A percentile compares a stretch with the other conserved stretches of the same genome.
Evolutionary conservation across 164 flowering plant species (phyloP).

Genomic region (Liquidambar formosana): DNA sequence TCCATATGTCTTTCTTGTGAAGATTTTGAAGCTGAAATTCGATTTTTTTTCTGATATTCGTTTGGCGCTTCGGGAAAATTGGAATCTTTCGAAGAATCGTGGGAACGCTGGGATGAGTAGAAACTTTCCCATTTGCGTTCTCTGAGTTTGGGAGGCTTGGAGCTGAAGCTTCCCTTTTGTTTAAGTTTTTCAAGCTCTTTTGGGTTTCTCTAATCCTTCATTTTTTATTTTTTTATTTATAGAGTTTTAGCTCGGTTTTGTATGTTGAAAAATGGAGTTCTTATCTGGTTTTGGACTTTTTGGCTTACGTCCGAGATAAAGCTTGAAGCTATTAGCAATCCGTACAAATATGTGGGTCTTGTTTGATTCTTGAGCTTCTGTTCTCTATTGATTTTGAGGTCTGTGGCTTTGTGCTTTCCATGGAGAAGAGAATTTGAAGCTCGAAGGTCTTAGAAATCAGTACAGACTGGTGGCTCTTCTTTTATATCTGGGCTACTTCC

Average conservation of each 20-base stretch:
- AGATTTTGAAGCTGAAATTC: constrained; percentile 13
- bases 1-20: constrained; percentile 23
- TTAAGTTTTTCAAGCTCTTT: not conserved
- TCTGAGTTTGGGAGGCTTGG: too few relatives aligned
- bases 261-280: not conserved
- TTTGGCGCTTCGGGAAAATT: not conserved
- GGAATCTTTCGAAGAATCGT: too few relatives aligned
- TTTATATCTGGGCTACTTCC: too few relatives aligned
- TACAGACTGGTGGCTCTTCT: not conserved
- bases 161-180: not conserved
- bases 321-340: too few relatives aligned
- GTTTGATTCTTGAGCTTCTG: not conserved
- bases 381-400: not conserved
- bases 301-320: too few relatives aligned
- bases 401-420: not conserved
- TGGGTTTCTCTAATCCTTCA: not conserved
- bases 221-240: not conserved
- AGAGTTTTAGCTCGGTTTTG: not conserved
- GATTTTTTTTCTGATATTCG: not conserved
- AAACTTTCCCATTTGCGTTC: not conserved
- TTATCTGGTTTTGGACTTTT: too few relatives aligned
- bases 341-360: not conserved
- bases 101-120: too few relatives aligned
- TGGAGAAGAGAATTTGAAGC: not conserved
- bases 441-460: not conserved